Base-by-base conservation (phyloP, 179 eudicot species). In the Heliamphora ciliata region DNA sequence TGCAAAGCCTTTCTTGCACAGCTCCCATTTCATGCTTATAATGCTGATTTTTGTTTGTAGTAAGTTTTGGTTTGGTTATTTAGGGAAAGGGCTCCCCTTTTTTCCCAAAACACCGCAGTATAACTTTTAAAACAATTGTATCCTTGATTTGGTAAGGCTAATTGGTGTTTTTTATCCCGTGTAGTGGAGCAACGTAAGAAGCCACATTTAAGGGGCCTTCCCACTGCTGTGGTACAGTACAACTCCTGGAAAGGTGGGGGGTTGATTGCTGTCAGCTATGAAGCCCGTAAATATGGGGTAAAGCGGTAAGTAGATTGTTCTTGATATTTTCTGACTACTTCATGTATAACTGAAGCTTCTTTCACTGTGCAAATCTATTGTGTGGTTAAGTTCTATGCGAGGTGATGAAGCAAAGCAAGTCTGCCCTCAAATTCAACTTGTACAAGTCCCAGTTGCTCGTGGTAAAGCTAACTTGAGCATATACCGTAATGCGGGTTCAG, bases 241-340 rank as follows among this genome's bases (percentile, higher is more conserved):
- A 95, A 95, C 86, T 86, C 93, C 81, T 95, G 98, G 98, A 90
- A 95, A 88, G 98, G 98, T 81, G 98, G 98, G 74, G 98, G 88
- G 76, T 84, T 95, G 74, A 94, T 95, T 78, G 98, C 97, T 82
- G 98, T 95, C 70, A 85, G 98, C 81, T 95, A 95, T 79, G 98
- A 95, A 86, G 98, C 98, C 79, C 89, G 98, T 77, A 87, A 88
- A 78, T 86, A 74, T 82, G 98, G 98, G 70, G 98, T 94, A 64
- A 95, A 92, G 82, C 97, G 98, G 98, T 95, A 89, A 66, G 81
- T 31, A 21, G 31, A 56, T 40, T 55, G 21, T 67, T 72, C 13
- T 31, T 51, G 6, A 8, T 18, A 54, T 24, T 0, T 17, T 31
- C 40, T 31, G 40, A 31, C 40, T 31, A 47, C 24, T 64, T 81